Percentiles rank a stretch among this genome's conserved stretches.
These are phyloP conservation scores for grape (Vitis vinifera) DNA, from an alignment of 164 flowering plant genomes.

Conservation along the genomic window ASM3070453v1 NC_081805.1:13270001-13270500, in stretches of 20 bases:
- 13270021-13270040: too few species aligned
- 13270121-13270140: slow-evolving; percentile 35
- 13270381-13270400: slow-evolving; percentile 32
- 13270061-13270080: too few species aligned
- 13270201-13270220: slow-evolving; percentile 79
- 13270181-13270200: slow-evolving; percentile 70
- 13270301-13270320: too few species aligned
- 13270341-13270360: slow-evolving; percentile 79
- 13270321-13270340: slow-evolving; percentile 74
- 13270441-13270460: slow-evolving; percentile 62
- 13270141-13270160: slow-evolving; percentile 57
- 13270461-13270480: slow-evolving; percentile 36
- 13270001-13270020: too few species aligned
- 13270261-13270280: too few species aligned
- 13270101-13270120: too few species aligned
- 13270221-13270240: slow-evolving; percentile 2
- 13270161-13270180: slow-evolving; percentile 69
- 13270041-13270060: too few species aligned
- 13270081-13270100: too few species aligned
- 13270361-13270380: slow-evolving; percentile 61
- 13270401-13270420: slow-evolving; percentile 34
- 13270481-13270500: too few species aligned
- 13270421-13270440: slow-evolving; percentile 68
- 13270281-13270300: too few species aligned
- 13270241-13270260: too few species aligned